Evolutionary conservation across 768 basidiomycete species (phyloP), one percentile per base, ranked within the genome.

Genomic region (Leccinum rimulosum): DNA sequence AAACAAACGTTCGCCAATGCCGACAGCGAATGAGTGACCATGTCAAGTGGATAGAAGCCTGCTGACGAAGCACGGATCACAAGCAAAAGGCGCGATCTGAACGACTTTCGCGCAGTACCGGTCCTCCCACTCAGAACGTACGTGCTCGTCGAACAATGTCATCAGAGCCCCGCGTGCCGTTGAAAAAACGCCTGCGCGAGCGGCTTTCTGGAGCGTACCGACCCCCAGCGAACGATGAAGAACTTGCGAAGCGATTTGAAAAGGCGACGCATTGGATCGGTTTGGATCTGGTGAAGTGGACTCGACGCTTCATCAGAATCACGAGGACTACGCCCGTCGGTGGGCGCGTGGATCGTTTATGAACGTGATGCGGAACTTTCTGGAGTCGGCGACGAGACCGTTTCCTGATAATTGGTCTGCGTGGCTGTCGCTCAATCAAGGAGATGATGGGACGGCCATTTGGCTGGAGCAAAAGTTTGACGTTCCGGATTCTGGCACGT

Each of bases 381-480:
- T 75, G 76, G 54, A 69, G 67, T 47, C 77, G 75, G 61, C 75
- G 14, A 55, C 65, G 36, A 47, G 54, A 60, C 33, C 70, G 68
- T 4, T 70, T 75, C 57, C 74, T 66, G 50, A 64, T 3, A 73
- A 81, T 7, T 91, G 88, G 86, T 77, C 79, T 28, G 71, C 84
- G 40, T 91, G 89, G 90, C 68, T 92, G n/a, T 89, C 89, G 3
- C 77, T 84, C 65, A 91, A 91, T 66, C 82, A 84, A 12, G 85
- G 85, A 58, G 84, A 79, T 63, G 88, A 91, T 64, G 83, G 82
- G 19, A 91, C 89, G 8, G 88, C 89, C 3, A 89, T 91, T 40
- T 92, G 90, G 90, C 65, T 91, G 45, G 85, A 91, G 66, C 79
- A 79, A 63, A 93, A 93, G 71, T 91, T 92, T 59, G 79, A 86